These are phyloP conservation scores for Telfairia occidentalis DNA, from an alignment of 331 rosid genomes.

Conservation along the genomic window DNA sequence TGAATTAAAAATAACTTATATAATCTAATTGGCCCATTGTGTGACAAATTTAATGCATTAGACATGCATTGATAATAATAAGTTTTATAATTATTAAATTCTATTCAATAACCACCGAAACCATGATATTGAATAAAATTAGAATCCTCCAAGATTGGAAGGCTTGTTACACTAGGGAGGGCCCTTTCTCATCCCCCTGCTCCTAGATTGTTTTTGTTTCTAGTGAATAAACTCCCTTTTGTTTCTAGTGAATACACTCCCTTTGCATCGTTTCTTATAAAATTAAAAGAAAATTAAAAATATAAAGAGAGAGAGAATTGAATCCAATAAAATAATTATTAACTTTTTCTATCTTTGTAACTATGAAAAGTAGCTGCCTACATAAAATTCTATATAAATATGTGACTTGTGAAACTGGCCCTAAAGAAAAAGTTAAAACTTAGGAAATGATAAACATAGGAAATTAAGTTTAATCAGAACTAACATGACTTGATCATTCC, in stretches of 20 bases:
- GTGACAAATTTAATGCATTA: background rate
- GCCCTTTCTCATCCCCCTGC: too few species aligned
- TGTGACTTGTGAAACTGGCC: background rate
- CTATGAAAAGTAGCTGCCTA: background rate
- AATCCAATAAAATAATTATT: too few species aligned
- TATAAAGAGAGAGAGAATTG: too few species aligned
- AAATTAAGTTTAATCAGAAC: background rate
- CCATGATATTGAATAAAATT: too few species aligned
- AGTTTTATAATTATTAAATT: background rate
- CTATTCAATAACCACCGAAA: too few species aligned
- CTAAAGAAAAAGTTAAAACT: background rate
- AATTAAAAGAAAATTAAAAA: too few species aligned
- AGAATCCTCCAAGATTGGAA: too few species aligned
- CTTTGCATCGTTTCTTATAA: too few species aligned
- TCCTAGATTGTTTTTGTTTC: too few species aligned
- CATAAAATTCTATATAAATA: background rate
- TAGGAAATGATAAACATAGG: background rate
- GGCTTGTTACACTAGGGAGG: too few species aligned
- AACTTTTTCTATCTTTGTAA: background rate
- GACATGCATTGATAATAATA: background rate
- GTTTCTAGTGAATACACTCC: too few species aligned
- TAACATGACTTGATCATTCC: background rate
- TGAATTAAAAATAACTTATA: background rate
- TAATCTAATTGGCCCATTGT: background rate
- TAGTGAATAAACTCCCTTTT: too few species aligned